Conservation (phyloP, 441 rosid species). For the Adansonia grandidieri region DNA sequence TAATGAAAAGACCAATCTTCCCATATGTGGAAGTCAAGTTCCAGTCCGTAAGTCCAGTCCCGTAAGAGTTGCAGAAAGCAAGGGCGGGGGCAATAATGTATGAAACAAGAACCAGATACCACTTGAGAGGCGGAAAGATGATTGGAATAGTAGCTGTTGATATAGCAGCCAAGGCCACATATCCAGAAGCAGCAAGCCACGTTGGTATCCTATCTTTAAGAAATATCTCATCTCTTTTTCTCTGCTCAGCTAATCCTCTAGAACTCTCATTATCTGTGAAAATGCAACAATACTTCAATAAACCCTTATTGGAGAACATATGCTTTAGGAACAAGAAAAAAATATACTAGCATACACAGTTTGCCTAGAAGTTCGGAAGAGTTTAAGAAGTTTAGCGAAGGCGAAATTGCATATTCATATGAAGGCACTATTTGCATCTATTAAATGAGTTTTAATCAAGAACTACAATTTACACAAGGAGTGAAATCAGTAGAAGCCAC, state of each 20-base stretch:
- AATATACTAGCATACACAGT: constrained; percentile 20
- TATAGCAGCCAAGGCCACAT: constrained; percentile 83
- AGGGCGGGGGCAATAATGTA: constrained; percentile 87
- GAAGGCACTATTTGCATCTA: background rate
- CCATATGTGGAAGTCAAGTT: constrained; percentile 80
- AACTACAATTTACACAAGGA: background rate
- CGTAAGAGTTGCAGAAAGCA: constrained; percentile 93
- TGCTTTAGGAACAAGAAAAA: too few species aligned
- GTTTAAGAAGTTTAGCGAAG: too few species aligned
- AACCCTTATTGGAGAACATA: constrained; percentile 3
- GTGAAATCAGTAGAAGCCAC: background rate
- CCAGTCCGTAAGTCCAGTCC: constrained; percentile 91
- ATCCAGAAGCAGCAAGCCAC: constrained; percentile 83
- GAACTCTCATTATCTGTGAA: constrained; percentile 58
- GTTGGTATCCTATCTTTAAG: constrained; percentile 77
- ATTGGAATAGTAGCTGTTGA: constrained; percentile 78
- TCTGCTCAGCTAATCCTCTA: constrained; percentile 54
- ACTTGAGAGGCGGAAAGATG: constrained; percentile 79
- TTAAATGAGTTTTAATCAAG: background rate
- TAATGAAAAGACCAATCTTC: constrained; percentile 86
- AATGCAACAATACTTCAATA: constrained; percentile 12
- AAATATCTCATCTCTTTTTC: constrained; percentile 70
- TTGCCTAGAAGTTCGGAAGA: too few species aligned
- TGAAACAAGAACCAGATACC: constrained; percentile 83
- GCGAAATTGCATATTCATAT: too few species aligned